Evolutionary conservation across 202 grass and related monocot species (phyloP).

Genomic region (Elaeis oleifera): DNA sequence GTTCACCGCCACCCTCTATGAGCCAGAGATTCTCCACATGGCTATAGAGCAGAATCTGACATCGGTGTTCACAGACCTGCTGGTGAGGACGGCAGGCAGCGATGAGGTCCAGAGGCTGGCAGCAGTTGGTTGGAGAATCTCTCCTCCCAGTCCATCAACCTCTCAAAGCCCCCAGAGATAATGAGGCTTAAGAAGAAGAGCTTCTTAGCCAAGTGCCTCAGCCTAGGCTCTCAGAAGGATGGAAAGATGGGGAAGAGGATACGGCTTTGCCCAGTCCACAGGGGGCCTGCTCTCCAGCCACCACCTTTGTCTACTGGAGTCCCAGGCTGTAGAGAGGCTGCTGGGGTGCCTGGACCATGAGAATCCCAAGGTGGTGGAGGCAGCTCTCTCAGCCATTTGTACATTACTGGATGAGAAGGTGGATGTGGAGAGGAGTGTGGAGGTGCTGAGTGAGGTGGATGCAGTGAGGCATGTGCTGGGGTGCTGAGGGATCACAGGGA

Average conservation of each 20-base stretch:
- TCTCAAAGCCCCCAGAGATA: constrained; percentile 36
- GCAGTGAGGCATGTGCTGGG: constrained; percentile 37
- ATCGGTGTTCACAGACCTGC: constrained; percentile 50
- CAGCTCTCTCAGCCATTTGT: constrained; percentile 51
- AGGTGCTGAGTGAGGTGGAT: constrained; percentile 45
- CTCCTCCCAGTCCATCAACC: constrained; percentile 38
- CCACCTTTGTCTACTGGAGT: constrained; percentile 68
- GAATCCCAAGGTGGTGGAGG: constrained; percentile 36
- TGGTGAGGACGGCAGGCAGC: constrained; percentile 40
- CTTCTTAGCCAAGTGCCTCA: constrained; percentile 40
- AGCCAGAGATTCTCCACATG: constrained; percentile 46
- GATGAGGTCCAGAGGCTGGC: constrained; percentile 77
- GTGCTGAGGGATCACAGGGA: constrained; percentile 63
- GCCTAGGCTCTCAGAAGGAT: constrained; percentile 22
- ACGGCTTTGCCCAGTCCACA: constrained; percentile 53
- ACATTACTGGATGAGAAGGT: constrained; percentile 71
- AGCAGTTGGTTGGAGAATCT: constrained; percentile 62
- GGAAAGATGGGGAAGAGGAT: constrained; percentile 4
- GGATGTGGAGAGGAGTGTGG: constrained; percentile 55
- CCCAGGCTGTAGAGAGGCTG: constrained; percentile 54
- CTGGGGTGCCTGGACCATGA: constrained; percentile 55
- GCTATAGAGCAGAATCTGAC: constrained; percentile 56
- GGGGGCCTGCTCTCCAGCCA: constrained; percentile 34
- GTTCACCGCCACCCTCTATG: constrained; percentile 56
- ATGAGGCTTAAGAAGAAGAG: constrained; percentile 36